These are phyloP conservation scores for Hypericum perforatum DNA, from an alignment of 345 rosid genomes.

Conservation along the genomic window DNA sequence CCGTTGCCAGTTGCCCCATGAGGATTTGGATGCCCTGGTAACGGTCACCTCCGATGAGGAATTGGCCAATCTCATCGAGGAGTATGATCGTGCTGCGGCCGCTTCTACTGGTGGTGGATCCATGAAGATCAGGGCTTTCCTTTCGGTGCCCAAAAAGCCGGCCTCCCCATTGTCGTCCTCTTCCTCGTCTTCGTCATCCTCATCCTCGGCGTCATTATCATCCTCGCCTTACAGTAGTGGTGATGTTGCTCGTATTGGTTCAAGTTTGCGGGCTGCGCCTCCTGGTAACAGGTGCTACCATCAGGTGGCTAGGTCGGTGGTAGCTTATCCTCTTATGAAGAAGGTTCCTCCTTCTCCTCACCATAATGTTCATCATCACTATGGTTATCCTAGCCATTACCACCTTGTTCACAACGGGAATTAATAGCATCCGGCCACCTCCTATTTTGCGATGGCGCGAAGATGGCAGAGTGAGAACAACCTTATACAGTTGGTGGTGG, in stretches of 20 bases:
- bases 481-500: background rate
- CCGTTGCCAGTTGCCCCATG: slow-evolving; percentile 84
- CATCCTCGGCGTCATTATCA: slow-evolving; percentile 31
- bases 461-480: background rate
- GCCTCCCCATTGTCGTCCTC: slow-evolving; percentile 2
- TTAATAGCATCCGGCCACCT: slow-evolving; percentile 25
- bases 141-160: slow-evolving; percentile 41
- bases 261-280: slow-evolving; percentile 20
- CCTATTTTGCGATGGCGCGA: background rate
- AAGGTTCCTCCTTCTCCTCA: slow-evolving; percentile 5
- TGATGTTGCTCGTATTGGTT: slow-evolving; percentile 4
- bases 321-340: slow-evolving; percentile 14
- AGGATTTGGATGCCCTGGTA: slow-evolving; percentile 81
- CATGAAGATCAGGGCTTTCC: slow-evolving; percentile 74
- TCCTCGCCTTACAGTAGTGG: slow-evolving; percentile 8
- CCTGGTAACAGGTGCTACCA: slow-evolving; percentile 16
- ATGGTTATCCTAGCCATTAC: slow-evolving; percentile 35
- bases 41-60: slow-evolving; percentile 80
- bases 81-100: slow-evolving; percentile 39
- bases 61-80: slow-evolving; percentile 75
- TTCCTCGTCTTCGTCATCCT: slow-evolving; percentile 7
- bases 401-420: slow-evolving; percentile 56
- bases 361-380: slow-evolving; percentile 36
- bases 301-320: slow-evolving; percentile 19
- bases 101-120: background rate